Percentiles rank a stretch among this genome's conserved stretches.
phyloP scores from a whole-genome alignment of 257 asterid genomes.

The Voacanga thouarsii region DNA sequence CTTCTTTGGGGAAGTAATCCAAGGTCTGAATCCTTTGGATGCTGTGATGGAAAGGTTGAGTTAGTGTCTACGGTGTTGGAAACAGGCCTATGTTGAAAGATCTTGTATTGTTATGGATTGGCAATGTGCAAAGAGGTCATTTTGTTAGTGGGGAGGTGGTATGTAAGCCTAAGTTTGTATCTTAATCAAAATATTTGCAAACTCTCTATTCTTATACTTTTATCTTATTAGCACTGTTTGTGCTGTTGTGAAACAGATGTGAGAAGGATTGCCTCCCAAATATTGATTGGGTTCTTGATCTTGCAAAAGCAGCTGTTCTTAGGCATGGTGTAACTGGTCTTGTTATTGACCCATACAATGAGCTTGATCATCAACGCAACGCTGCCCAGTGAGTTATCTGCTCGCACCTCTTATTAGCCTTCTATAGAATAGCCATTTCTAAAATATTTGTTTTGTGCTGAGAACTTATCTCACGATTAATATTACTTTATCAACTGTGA shows the following conservation, averaged over 20 bases:
- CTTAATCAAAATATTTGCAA: background rate
- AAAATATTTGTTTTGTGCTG: background rate
- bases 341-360: slow-evolving; percentile 96
- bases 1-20: background rate
- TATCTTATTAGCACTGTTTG: background rate
- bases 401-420: slow-evolving; percentile 3
- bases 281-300: slow-evolving; percentile 85
- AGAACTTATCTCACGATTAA: background rate
- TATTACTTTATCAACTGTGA: background rate
- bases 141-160: too few species aligned
- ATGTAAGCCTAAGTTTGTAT: too few species aligned
- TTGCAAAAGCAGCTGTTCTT: slow-evolving; percentile 82
- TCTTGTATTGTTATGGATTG: background rate
- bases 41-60: too few species aligned
- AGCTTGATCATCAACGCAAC: slow-evolving; percentile 95
- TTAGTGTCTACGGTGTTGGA: background rate
- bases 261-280: slow-evolving; percentile 93
- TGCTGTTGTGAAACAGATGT: slow-evolving; percentile 55
- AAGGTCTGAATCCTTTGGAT: too few species aligned
- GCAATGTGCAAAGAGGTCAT: too few species aligned
- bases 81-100: background rate
- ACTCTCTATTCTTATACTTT: background rate
- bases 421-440: background rate
- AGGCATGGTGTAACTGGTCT: slow-evolving; percentile 94
- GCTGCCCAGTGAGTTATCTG: slow-evolving; percentile 64